These are phyloP conservation scores for Saccharomycopsis synnaedendra DNA, from an alignment of 805 yeast species.

Conservation along the genomic window DNA sequence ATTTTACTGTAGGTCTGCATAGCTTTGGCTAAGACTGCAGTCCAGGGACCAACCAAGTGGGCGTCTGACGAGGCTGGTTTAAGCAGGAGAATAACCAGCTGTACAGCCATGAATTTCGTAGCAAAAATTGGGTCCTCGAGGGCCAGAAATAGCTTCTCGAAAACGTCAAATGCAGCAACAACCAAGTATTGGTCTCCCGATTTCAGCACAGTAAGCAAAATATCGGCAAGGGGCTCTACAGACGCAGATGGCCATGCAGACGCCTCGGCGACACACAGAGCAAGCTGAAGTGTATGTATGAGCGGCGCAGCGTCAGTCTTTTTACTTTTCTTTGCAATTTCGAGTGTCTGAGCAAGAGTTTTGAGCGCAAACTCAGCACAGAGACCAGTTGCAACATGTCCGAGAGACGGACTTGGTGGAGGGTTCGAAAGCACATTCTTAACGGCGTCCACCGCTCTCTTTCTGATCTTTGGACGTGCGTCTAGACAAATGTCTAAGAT, in stretches of 20 bases:
- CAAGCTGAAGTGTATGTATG: constrained; percentile 69
- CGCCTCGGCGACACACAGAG: constrained; percentile 58
- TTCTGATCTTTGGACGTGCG: constrained; percentile 89
- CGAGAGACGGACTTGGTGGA: constrained; percentile 64
- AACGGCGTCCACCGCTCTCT: constrained; percentile 90
- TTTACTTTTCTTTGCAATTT: constrained; percentile 19
- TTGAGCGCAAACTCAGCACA: constrained; percentile 61
- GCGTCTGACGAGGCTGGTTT: constrained; percentile 76
- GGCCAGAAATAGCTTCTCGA: constrained; percentile 71
- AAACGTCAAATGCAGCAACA: constrained; percentile 72
- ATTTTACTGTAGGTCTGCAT: constrained; percentile 41
- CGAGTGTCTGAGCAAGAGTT: constrained; percentile 29
- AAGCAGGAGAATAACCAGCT: constrained; percentile 64
- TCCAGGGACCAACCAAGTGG: constrained; percentile 88
- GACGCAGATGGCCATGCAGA: constrained; percentile 74
- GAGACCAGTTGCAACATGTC: constrained; percentile 64
- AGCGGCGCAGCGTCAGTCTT: constrained; percentile 30
- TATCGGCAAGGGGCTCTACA: constrained; percentile 65
- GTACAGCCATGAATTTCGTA: constrained; percentile 50
- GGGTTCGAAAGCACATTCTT: constrained; percentile 47
- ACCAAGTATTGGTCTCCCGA: constrained; percentile 78
- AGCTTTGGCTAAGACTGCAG: constrained; percentile 87
- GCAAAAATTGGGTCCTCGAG: constrained; percentile 42
- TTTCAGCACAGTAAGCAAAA: constrained; percentile 62
- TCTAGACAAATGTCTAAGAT: constrained; percentile 71